A percentile compares a stretch with the other conserved stretches of the same genome.
These are phyloP conservation scores for Dentipellis fragilis DNA, from an alignment of 768 basidiomycete genomes.

Conservation along the genomic window DNA sequence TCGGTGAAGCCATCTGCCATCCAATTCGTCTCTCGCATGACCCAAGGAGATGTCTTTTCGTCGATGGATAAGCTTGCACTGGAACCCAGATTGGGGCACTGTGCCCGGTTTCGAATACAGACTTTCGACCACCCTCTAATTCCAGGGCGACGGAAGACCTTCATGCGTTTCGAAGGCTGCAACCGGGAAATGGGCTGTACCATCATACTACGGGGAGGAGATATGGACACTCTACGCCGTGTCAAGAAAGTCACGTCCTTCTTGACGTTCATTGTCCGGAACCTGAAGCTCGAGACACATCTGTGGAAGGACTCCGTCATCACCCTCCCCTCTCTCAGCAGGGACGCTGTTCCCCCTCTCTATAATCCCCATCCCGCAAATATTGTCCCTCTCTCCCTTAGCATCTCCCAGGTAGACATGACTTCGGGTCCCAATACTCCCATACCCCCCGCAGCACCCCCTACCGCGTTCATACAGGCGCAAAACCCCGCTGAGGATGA, in stretches of 20 bases:
- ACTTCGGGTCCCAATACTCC: not conserved
- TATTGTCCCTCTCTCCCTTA: not conserved
- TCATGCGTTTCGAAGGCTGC: conserved; percentile 98
- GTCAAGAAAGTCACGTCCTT: conserved; percentile 92
- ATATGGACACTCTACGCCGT: conserved; percentile 67
- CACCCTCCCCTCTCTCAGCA: conserved; percentile 54
- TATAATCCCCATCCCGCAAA: conserved; percentile 5
- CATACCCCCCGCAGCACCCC: not conserved
- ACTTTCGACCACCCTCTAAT: conserved; percentile 93
- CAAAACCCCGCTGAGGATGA: conserved; percentile 10
- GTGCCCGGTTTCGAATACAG: conserved; percentile 75
- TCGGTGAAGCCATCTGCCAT: conserved; percentile 84
- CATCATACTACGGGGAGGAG: conserved; percentile 80
- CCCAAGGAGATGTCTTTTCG: conserved; percentile 88
- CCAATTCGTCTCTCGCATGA: conserved; percentile 84
- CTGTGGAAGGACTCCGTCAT: conserved; percentile 89
- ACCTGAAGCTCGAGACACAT: conserved; percentile 87
- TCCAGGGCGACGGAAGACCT: conserved; percentile 89
- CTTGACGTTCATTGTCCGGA: conserved; percentile 86
- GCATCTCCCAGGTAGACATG: not conserved
- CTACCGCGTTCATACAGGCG: not conserved
- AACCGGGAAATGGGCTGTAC: conserved; percentile 91
- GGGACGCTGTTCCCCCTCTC: conserved; percentile 51
- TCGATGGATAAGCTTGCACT: conserved; percentile 90
- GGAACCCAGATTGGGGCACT: conserved; percentile 85